Evolutionary conservation across 495 filamentous ascomycete species (phyloP), one percentile per base, ranked within the genome.

Genomic region (Physcia stellaris): DNA sequence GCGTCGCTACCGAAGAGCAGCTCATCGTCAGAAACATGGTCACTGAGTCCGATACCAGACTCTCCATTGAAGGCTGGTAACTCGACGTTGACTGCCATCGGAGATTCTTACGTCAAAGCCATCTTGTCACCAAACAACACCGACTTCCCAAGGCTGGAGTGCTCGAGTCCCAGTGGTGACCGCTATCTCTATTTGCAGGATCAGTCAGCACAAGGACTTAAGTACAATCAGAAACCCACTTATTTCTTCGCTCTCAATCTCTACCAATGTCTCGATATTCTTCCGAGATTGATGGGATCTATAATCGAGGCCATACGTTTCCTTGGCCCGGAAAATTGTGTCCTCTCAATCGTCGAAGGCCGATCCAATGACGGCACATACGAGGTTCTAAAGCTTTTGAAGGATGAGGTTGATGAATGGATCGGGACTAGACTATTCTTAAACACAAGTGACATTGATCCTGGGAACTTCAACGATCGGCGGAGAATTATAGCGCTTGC

Each of bases 331-430:
- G 21, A 49, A 28, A 44, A 55, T 48, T 71, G 67, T 46, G 61
- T 54, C 7, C 48, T 70, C 4, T 68, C 67, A 3, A 57, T 71
- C 34, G 50, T 68, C 30, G 64, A 68, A 45, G 64, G 66, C 10
- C 55, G 62, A 24, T 70, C 66, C 0, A 42, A 53, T 15, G 68
- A 71, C 40, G 64, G 67, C n/a, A 73, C 68, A 5, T 58, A 51
- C 40, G 62, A 71, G 27, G 55, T 70, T 6, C 54, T 70, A 6
- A 41, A 42, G 6, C 46, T 46, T 3, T 36, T 71, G 3, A 41
- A 48, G 4, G 20, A 36, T 11, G 50, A 53, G 4, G 40, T 68
- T 18, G 43, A 58, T 22, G 38, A 34, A 0, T 44, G n/a, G n/a
- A n/a, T 64, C n/a, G 57, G 55, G 9, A 40, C 42, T 1, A 45